Percentiles rank a stretch among this genome's conserved stretches.
Evolutionary conservation across 805 yeast genomes (phyloP).

Genomic region (Cyberlindnera veronae): DNA sequence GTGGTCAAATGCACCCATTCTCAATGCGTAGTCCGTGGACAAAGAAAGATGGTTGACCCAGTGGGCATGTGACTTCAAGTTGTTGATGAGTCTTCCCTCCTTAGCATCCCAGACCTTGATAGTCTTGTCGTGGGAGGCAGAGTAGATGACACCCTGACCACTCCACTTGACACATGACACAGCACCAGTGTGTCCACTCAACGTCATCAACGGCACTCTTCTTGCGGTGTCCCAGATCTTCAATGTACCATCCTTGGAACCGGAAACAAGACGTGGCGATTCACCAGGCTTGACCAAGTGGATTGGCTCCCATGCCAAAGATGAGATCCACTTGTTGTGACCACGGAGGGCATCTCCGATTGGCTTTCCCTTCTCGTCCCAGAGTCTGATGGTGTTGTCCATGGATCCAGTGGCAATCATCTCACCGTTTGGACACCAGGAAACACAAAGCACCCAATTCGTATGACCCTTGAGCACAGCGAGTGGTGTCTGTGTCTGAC

Average conservation of each 20-base stretch:
- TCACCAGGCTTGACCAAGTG: conserved; percentile 71
- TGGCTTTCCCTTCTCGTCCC: conserved; percentile 78
- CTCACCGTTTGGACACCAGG: conserved; percentile 90
- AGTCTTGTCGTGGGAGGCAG: conserved; percentile 93
- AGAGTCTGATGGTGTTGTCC: conserved; percentile 85
- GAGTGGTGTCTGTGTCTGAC: conserved; percentile 89
- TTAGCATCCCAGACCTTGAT: conserved; percentile 87
- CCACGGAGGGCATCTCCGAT: conserved; percentile 75
- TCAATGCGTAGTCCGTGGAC: conserved; percentile 82
- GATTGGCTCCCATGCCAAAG: conserved; percentile 91
- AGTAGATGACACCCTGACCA: conserved; percentile 77
- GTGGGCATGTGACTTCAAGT: conserved; percentile 87
- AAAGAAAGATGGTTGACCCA: conserved; percentile 96
- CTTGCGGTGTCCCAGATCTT: conserved; percentile 84
- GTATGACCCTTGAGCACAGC: conserved; percentile 78
- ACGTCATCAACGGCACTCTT: conserved; percentile 60
- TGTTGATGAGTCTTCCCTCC: conserved; percentile 73
- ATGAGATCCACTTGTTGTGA: conserved; percentile 86
- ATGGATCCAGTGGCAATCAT: conserved; percentile 92
- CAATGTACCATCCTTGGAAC: conserved; percentile 88
- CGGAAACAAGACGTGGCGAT: conserved; percentile 71
- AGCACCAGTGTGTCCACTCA: conserved; percentile 84
- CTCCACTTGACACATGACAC: conserved; percentile 98
- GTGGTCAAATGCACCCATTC: conserved; percentile 88
- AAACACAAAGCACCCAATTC: conserved; percentile 90